These are phyloP conservation scores for Podospora pseudoanserina DNA, from an alignment of 495 filamentous ascomycete genomes.

Conservation along the genomic window DNA sequence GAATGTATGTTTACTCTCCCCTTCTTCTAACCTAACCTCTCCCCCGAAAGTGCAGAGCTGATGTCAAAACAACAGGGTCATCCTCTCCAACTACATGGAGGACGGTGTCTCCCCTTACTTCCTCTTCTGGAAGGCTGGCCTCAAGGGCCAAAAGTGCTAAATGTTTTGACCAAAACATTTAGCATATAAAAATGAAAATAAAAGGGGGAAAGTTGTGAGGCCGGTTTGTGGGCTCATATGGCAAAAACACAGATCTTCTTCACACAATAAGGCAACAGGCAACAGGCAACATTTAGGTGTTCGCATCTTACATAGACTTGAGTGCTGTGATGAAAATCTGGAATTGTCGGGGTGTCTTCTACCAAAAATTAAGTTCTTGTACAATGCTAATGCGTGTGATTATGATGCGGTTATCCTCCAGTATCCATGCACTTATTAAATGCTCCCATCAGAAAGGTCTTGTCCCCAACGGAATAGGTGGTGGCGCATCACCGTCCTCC, in stretches of 20 bases:
- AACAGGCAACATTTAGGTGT: no score
- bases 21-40: background rate
- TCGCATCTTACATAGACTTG: no score
- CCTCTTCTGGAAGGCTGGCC: conserved; percentile 92
- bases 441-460: conserved; percentile 23
- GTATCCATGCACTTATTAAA: no score
- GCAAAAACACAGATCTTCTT: conserved; percentile 5
- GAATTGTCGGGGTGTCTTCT: no score
- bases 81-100: conserved; percentile 95
- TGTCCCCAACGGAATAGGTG: conserved; percentile 48
- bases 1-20: conserved; percentile 58
- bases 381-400: no score
- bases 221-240: background rate
- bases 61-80: conserved; percentile 55
- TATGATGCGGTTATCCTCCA: no score
- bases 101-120: conserved; percentile 90
- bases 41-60: background rate
- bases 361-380: no score
- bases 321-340: no score
- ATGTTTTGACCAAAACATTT: background rate
- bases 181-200: conserved; percentile 4
- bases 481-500: conserved; percentile 34
- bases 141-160: conserved; percentile 91
- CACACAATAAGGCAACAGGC: conserved; percentile 19
- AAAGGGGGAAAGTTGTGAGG: no score